Base-by-base conservation (phyloP, 768 basidiomycete genomes). In the Podaxis sp. region DNA sequence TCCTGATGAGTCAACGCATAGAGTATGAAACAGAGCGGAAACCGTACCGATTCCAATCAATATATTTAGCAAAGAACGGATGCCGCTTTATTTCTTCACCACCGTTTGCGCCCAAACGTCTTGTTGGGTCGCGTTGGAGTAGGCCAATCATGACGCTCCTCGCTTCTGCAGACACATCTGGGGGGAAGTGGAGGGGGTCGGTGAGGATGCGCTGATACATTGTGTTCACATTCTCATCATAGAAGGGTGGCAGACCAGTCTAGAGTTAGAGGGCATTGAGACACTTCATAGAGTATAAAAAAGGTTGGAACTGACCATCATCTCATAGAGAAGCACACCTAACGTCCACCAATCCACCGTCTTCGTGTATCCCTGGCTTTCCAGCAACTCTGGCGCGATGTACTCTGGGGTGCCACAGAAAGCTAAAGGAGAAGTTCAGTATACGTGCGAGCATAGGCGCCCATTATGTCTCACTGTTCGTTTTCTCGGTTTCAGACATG, bases 261-360 rank as follows among this genome's bases (percentile, higher is more conserved):
- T 97, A 69, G 59, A 50, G 54, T 13, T n/a, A 47, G 61, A 35
- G 62, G 27, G 35, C 37, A 18, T 60, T 28, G 27, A 48, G 47
- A 37, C 27, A 28, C 21, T 32, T 32, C 63, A 60, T 54, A 73
- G 6, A 13, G 37, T 36, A 13, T 32, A 9, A 57, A 10, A 5
- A 42, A 28, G 40, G 27, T 36, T 52, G 28, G 68, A 13, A 37
- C 77, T 23, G 57, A 88, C 90, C 91, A 93, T 92, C 91, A 98
- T 96, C 76, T 99, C 96, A 69, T 93, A 98, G 47, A 98, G 81
- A 56, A 99, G 81, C 18, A 98, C 95, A 37, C 96, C 97, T 3
- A 98, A 80, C 0, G 96, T 98, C 96, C 93, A 95, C 96, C 96
- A 99, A 69, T 99, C 96, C 14, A 99, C 97, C 0, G 96, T 97